Base-by-base conservation (phyloP, 2,329 filamentous ascomycete genomes). In the Epichloe festucae region DNA sequence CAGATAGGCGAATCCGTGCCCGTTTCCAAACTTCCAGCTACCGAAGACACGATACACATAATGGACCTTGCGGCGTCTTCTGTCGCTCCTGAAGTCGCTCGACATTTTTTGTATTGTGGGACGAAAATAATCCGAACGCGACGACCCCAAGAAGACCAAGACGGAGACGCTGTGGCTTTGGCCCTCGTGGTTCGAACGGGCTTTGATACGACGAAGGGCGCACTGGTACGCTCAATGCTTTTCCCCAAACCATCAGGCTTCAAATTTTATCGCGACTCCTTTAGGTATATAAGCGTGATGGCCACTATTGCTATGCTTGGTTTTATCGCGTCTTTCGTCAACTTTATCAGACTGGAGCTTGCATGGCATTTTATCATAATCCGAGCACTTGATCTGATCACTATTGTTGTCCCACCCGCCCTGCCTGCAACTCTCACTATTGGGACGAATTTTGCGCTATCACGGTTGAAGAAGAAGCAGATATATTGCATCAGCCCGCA, bases 401-500 rank as follows among this genome's bases (percentile, higher is more conserved):
- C 93, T 1, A 98, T 98, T 56, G 90, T 97, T 10, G 93, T 98
- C 0, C 93, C 93, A 15, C 93, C 93, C 17, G 93, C 93, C 8
- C 74, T 98, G 6, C 94, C 93, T 0, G 93, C 93, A 2, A 98
- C 93, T 0, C 74, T 98, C 46, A 95, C 89, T 0, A 98, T 98
- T 59, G 93, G 93, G 43, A 97, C 89, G 14, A 97, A 91, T 64
- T 98, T 98, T 66, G 94, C 93, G 2, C 73, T 98, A 2, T 84
- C 80, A 11, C 81, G 93, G 27, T 74, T 98, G 34, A 95, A 89
- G 68, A 81, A 84, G 56, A 90, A 94, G 65, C 79, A 89, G 43
- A 96, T 98, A 39, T 98, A 95, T 63, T 98, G 93, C 63, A 98
- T 97, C 62, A 97, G 91, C 58, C 93, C 94, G 0, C 93, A 98